phyloP scores from a whole-genome alignment of 2,329 filamentous ascomycete genomes.

The Zasmidium cellare region DNA sequence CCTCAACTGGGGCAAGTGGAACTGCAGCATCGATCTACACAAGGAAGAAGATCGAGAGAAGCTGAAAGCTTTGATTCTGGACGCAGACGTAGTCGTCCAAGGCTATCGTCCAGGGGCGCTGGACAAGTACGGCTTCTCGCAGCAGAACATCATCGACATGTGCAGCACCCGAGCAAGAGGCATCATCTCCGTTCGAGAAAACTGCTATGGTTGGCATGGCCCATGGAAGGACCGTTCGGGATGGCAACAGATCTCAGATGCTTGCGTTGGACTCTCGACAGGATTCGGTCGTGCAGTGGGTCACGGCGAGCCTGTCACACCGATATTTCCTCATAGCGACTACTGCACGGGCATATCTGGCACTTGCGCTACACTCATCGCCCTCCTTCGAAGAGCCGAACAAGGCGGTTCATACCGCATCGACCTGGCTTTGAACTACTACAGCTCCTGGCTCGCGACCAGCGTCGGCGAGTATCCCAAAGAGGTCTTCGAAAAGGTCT shows the following conservation, averaged over 20 bases:
- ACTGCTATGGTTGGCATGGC: slow-evolving; percentile 53
- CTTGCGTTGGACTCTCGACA: background rate
- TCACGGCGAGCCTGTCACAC: background rate
- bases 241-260: background rate
- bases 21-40: slow-evolving; percentile 32
- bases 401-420: background rate
- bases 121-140: slow-evolving; percentile 43
- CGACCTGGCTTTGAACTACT: slow-evolving; percentile 7
- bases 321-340: slow-evolving; percentile 2
- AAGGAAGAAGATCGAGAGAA: slow-evolving; percentile 22
- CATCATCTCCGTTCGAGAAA: slow-evolving; percentile 48
- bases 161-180: slow-evolving; percentile 38
- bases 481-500: background rate
- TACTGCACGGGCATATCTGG: slow-evolving; percentile 5
- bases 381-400: background rate
- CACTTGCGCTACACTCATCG: slow-evolving; percentile 3
- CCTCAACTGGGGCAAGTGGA: slow-evolving; percentile 1
- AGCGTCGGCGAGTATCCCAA: slow-evolving; percentile 6
- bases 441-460: slow-evolving; percentile 3
- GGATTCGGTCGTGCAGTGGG: background rate
- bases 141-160: slow-evolving; percentile 37
- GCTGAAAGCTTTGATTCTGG: slow-evolving; percentile 33
- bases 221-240: slow-evolving; percentile 39
- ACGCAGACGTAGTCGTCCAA: slow-evolving; percentile 46
- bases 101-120: slow-evolving; percentile 51